Conservation (phyloP, 2,329 filamentous ascomycete species). For the Neopestalotiopsis sp. region DNA sequence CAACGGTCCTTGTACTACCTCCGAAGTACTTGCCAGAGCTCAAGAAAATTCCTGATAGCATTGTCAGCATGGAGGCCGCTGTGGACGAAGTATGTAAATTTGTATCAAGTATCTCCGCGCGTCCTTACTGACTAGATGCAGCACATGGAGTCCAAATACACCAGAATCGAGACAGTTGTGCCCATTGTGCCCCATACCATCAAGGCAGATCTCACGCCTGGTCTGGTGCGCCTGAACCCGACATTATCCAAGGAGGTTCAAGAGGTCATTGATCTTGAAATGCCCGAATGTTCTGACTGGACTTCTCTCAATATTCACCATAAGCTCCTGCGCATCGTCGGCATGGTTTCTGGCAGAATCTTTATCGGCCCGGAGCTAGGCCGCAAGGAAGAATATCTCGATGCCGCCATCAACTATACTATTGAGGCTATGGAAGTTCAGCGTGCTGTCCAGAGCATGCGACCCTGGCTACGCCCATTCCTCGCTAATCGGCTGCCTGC, state of each 20-base stretch:
- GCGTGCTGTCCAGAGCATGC: constrained; percentile 33
- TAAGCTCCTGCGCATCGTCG: constrained; percentile 50
- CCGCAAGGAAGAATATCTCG: constrained; percentile 49
- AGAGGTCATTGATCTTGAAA: constrained; percentile 12
- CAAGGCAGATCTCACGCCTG: constrained; percentile 13
- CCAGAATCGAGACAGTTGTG: constrained; percentile 5
- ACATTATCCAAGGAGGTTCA: constrained; percentile 4
- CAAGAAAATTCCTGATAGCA: constrained; percentile 4
- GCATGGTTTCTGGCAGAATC: constrained; percentile 50
- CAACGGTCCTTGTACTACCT: constrained; percentile 6
- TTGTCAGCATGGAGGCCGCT: constrained; percentile 9
- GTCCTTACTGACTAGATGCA: not conserved
- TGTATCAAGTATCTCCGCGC: not conserved
- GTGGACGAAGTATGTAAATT: not conserved
- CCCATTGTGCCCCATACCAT: constrained; percentile 10
- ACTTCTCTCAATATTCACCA: constrained; percentile 45
- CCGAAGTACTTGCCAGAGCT: constrained; percentile 10
- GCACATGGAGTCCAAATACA: constrained; percentile 13
- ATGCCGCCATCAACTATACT: constrained; percentile 53
- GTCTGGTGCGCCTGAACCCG: constrained; percentile 9
- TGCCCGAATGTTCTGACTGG: constrained; percentile 40
- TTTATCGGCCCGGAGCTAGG: constrained; percentile 55
- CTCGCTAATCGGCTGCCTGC: constrained; percentile 6
- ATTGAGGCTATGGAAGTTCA: constrained; percentile 40
- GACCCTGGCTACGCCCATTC: constrained; percentile 9